These are phyloP conservation scores for Ganoderma lingzhi DNA, from an alignment of 1,284 basidiomycete genomes.

Conservation along the genomic window DNA sequence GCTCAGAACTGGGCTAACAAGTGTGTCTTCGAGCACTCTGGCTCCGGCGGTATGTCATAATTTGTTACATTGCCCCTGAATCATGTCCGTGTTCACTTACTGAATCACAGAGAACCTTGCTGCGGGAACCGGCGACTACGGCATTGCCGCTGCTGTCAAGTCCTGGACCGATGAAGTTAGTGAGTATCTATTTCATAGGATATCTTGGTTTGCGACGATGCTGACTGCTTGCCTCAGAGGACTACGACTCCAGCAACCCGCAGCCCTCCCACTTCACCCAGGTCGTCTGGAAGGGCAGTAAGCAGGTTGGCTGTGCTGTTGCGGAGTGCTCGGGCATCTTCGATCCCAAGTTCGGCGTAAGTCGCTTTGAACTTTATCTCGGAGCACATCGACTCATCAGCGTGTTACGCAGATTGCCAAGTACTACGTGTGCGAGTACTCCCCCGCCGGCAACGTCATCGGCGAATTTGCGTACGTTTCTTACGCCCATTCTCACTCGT, in stretches of 20 bases:
- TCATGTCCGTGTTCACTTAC: background rate
- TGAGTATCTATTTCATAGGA: constrained; percentile 29
- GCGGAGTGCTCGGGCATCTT: constrained; percentile 61
- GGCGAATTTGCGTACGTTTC: constrained; percentile 66
- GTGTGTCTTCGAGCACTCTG: constrained; percentile 71
- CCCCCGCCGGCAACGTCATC: constrained; percentile 66
- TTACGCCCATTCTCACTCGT: background rate
- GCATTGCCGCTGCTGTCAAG: constrained; percentile 56
- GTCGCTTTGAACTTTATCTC: constrained; percentile 33
- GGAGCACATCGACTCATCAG: background rate
- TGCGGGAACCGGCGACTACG: constrained; percentile 67
- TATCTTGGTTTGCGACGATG: background rate
- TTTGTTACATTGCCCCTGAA: background rate
- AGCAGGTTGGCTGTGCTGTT: constrained; percentile 69
- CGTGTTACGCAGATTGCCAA: constrained; percentile 48
- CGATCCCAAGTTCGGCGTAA: constrained; percentile 57
- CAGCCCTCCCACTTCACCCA: constrained; percentile 74
- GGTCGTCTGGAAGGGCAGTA: constrained; percentile 71
- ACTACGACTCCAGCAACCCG: constrained; percentile 66
- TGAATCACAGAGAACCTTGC: constrained; percentile 65
- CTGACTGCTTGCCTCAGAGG: constrained; percentile 42
- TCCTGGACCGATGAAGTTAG: constrained; percentile 68
- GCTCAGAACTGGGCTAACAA: constrained; percentile 72
- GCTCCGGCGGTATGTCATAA: constrained; percentile 59
- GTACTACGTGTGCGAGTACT: constrained; percentile 76